These are phyloP conservation scores for Blastobotrys persicus DNA, from an alignment of 1,139 yeast genomes.

Conservation along the genomic window DNA sequence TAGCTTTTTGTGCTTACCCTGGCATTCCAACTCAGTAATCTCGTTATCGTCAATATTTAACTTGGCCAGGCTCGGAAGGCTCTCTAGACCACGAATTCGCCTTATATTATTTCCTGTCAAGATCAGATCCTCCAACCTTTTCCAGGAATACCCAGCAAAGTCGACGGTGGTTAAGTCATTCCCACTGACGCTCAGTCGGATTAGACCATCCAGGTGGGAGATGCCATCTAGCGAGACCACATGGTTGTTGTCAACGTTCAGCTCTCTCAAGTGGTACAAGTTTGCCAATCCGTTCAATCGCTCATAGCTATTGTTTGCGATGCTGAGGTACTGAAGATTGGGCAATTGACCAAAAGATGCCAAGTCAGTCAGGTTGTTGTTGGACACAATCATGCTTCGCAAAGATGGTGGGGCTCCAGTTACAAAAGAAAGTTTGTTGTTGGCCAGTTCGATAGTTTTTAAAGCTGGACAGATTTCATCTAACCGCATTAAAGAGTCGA, in stretches of 20 bases:
- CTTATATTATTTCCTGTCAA: constrained; percentile 31
- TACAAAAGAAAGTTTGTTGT: constrained; percentile 36
- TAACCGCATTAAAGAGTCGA: constrained; percentile 36
- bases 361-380: constrained; percentile 36
- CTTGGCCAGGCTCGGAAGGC: constrained; percentile 26
- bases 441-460: constrained; percentile 32
- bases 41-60: constrained; percentile 30
- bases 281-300: constrained; percentile 34
- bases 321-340: constrained; percentile 34
- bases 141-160: constrained; percentile 26
- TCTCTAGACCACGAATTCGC: constrained; percentile 27
- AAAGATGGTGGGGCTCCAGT: constrained; percentile 38
- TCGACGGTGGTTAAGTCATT: constrained; percentile 30
- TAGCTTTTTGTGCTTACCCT: constrained; percentile 15
- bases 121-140: constrained; percentile 30
- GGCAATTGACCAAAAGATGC: constrained; percentile 33
- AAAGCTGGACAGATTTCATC: constrained; percentile 40
- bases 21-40: constrained; percentile 17
- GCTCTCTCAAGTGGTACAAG: constrained; percentile 33
- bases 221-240: constrained; percentile 33
- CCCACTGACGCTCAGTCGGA: constrained; percentile 29
- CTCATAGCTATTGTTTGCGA: constrained; percentile 36
- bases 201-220: constrained; percentile 32
- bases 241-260: constrained; percentile 32
- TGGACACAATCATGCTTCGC: constrained; percentile 30